These are phyloP conservation scores for Exidia glandulosa DNA, from an alignment of 768 basidiomycete genomes.

Conservation along the genomic window DNA sequence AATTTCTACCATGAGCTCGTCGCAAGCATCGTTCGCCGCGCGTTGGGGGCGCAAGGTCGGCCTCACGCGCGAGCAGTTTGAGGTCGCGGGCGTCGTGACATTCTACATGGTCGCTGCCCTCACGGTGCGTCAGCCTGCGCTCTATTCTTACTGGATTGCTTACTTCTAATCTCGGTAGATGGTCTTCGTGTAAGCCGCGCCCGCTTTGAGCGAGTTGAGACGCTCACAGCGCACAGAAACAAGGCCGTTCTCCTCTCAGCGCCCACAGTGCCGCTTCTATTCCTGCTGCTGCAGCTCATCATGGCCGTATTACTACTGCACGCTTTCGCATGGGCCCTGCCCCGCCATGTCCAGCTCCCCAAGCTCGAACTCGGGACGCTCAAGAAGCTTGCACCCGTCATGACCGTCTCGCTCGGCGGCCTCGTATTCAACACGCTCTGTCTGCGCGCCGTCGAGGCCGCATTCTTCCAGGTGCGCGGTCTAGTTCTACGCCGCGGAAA, in stretches of 20 bases:
- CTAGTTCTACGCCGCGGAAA: background rate
- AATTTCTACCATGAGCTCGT: background rate
- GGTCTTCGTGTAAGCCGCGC: conserved; percentile 8
- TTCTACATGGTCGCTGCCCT: conserved; percentile 21
- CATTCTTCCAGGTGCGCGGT: conserved; percentile 58
- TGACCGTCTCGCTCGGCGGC: conserved; percentile 23
- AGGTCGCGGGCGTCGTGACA: conserved; percentile 15
- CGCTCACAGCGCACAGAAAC: conserved; percentile 1
- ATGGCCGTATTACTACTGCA: conserved; percentile 14
- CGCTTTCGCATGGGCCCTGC: conserved; percentile 3
- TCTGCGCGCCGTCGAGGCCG: conserved; percentile 39
- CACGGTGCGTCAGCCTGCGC: conserved; percentile 7
- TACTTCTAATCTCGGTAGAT: background rate
- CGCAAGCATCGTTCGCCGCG: background rate
- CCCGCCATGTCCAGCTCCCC: conserved; percentile 3
- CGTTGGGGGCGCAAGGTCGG: background rate
- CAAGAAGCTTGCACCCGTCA: conserved; percentile 11
- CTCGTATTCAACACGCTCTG: conserved; percentile 23
- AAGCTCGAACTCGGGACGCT: conserved; percentile 1
- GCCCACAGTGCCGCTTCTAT: conserved; percentile 10
- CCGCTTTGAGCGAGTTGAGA: background rate
- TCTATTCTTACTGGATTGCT: background rate
- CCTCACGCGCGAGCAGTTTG: background rate
- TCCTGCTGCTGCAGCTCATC: conserved; percentile 13
- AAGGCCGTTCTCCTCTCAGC: conserved; percentile 13